Evolutionary conservation across 169 alveolate species (phyloP).

Genomic region (Toxoplasma gondii): DNA sequence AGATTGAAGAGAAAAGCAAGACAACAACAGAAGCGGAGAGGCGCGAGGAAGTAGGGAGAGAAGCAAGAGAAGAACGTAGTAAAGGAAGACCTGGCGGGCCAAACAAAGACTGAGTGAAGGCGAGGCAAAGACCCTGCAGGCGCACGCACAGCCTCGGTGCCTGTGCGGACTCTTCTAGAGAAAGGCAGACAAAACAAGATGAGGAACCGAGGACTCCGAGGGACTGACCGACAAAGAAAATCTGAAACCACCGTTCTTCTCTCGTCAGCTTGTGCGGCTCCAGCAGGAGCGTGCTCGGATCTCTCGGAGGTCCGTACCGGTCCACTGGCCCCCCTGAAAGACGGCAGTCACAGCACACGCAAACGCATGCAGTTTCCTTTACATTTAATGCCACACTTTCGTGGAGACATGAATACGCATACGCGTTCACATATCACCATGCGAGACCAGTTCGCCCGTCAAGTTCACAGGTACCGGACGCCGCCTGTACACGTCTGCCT

Average conservation of each 20-base stretch:
- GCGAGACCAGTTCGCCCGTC: neutral
- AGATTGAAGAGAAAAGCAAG: neutral
- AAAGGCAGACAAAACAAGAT: too few relatives aligned
- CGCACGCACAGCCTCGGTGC: too few relatives aligned
- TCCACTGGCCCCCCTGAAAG: constrained; percentile 35
- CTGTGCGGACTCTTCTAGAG: too few relatives aligned
- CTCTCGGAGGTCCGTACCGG: constrained; percentile 69
- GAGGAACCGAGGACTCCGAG: too few relatives aligned
- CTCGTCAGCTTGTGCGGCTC: constrained; percentile 64
- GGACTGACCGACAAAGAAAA: constrained; percentile 44
- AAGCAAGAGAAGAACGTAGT: too few relatives aligned
- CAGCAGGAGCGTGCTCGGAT: constrained; percentile 63
- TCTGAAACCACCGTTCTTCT: constrained; percentile 65
- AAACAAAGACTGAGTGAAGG: too few relatives aligned
- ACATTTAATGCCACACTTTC: neutral
- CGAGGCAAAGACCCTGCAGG: too few relatives aligned
- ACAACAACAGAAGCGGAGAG: too few relatives aligned
- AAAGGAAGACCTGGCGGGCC: too few relatives aligned
- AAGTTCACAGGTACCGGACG: too few relatives aligned
- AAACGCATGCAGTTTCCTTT: neutral
- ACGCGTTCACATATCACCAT: neutral
- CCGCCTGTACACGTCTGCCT: too few relatives aligned
- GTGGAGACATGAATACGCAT: neutral
- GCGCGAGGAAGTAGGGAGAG: too few relatives aligned
- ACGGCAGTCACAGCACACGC: neutral